Percentiles rank a stretch among this genome's conserved stretches.
Evolutionary conservation across 257 asterid species (phyloP).

Genomic region (Jacaranda mimosifolia): DNA sequence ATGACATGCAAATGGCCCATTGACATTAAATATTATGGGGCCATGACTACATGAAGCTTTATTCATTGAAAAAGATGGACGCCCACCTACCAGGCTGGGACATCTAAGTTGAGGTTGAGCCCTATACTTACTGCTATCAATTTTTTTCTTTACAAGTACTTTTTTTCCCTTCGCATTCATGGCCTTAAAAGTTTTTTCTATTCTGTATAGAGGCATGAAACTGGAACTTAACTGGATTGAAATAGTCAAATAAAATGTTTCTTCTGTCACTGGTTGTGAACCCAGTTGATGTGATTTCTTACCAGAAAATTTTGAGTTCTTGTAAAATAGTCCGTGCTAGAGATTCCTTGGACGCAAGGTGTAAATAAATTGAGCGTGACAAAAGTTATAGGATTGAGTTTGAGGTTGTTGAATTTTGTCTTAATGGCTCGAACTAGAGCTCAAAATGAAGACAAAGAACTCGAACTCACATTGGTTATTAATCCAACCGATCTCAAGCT

Average conservation of each 20-base stretch:
- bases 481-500: too few relatives aligned
- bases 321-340: background rate
- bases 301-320: background rate
- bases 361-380: too few relatives aligned
- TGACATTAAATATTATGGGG: conserved; percentile 9
- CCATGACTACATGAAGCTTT: conserved; percentile 5
- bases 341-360: background rate
- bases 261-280: background rate
- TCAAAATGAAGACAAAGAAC: too few relatives aligned
- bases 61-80: conserved; percentile 13
- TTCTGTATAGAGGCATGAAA: background rate
- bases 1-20: conserved; percentile 32
- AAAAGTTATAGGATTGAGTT: too few relatives aligned
- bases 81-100: conserved; percentile 11
- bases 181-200: background rate
- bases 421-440: too few relatives aligned
- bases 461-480: too few relatives aligned
- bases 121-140: background rate
- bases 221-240: background rate
- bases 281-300: background rate
- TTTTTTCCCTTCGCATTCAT: background rate
- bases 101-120: background rate
- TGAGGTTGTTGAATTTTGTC: too few relatives aligned
- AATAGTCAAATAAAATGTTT: background rate
- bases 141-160: background rate